Evolutionary conservation across 2,329 filamentous ascomycete genomes (phyloP).

Genomic region (Harringtonia aguacate): DNA sequence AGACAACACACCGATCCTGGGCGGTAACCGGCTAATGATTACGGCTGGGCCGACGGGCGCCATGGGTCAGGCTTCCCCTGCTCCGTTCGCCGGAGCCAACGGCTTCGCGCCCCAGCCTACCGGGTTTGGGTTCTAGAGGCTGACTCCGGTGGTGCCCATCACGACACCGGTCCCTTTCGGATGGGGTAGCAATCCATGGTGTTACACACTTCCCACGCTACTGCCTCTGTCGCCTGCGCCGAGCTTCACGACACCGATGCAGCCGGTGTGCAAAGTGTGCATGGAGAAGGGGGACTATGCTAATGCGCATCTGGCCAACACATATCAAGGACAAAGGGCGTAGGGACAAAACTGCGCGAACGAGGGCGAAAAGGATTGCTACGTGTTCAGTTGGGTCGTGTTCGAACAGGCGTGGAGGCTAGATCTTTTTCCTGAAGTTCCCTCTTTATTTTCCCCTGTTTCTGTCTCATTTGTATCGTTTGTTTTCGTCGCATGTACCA

Average conservation of each 20-base stretch:
- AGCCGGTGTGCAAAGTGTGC: neutral
- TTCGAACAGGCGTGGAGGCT: conserved; percentile 2
- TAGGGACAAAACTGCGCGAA: neutral
- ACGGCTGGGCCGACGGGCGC: conserved; percentile 71
- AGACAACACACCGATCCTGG: conserved; percentile 87
- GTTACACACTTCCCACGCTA: neutral
- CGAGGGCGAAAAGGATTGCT: neutral
- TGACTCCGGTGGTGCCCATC: conserved; percentile 14
- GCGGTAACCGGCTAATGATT: conserved; percentile 82
- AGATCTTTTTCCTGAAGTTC: conserved; percentile 1
- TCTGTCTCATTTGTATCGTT: neutral
- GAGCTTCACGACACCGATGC: neutral
- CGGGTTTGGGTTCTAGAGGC: conserved; percentile 53
- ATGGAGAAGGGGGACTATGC: neutral
- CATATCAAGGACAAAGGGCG: neutral
- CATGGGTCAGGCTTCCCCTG: conserved; percentile 48
- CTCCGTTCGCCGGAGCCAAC: conserved; percentile 69
- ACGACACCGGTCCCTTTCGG: neutral
- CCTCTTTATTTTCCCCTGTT: neutral
- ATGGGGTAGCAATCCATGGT: neutral
- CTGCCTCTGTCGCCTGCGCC: neutral
- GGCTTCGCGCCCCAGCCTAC: conserved; percentile 85
- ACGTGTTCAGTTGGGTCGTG: neutral
- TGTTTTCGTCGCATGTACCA: conserved; percentile 7
- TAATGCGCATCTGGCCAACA: neutral